phyloP scores from a whole-genome alignment of 768 basidiomycete genomes.

The Phlegmacium glaucopus region DNA sequence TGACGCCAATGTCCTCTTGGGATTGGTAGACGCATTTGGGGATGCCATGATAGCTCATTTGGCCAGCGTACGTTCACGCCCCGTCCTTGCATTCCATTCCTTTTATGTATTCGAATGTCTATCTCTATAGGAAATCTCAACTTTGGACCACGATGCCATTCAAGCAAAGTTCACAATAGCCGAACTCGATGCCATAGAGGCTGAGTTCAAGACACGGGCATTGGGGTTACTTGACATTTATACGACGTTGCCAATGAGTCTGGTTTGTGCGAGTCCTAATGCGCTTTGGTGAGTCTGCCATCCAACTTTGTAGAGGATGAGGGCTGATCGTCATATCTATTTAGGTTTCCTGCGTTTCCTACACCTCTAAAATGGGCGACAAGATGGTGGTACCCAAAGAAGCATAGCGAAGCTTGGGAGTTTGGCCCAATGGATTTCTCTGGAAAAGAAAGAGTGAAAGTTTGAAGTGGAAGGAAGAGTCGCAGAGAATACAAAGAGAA shows the following conservation, averaged over 20 bases:
- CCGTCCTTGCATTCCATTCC: neutral
- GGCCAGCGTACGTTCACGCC: constrained; percentile 12
- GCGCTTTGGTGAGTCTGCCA: neutral
- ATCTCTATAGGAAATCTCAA: constrained; percentile 23
- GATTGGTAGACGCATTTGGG: constrained; percentile 22
- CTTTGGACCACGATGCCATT: constrained; percentile 20
- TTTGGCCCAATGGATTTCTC: constrained; percentile 27
- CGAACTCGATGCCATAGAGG: constrained; percentile 21
- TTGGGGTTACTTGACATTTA: constrained; percentile 18
- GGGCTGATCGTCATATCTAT: too few species aligned
- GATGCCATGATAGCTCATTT: constrained; percentile 26
- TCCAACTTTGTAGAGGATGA: too few species aligned
- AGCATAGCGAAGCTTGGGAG: constrained; percentile 25
- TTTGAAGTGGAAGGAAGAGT: too few species aligned
- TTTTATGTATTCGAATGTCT: neutral
- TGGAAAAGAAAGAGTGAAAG: constrained; percentile 13
- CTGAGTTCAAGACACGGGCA: constrained; percentile 14
- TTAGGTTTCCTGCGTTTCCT: constrained; percentile 27
- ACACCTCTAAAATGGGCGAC: constrained; percentile 18
- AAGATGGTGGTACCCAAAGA: constrained; percentile 20
- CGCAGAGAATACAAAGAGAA: too few species aligned
- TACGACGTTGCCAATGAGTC: constrained; percentile 18
- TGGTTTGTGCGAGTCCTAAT: constrained; percentile 21
- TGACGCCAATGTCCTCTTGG: constrained; percentile 28
- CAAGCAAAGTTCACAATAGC: constrained; percentile 20